Percentiles rank a stretch among this genome's conserved stretches.
These are phyloP conservation scores for Aureobasidium zeae DNA, from an alignment of 2,329 filamentous ascomycete species.

Conservation along the genomic window DNA sequence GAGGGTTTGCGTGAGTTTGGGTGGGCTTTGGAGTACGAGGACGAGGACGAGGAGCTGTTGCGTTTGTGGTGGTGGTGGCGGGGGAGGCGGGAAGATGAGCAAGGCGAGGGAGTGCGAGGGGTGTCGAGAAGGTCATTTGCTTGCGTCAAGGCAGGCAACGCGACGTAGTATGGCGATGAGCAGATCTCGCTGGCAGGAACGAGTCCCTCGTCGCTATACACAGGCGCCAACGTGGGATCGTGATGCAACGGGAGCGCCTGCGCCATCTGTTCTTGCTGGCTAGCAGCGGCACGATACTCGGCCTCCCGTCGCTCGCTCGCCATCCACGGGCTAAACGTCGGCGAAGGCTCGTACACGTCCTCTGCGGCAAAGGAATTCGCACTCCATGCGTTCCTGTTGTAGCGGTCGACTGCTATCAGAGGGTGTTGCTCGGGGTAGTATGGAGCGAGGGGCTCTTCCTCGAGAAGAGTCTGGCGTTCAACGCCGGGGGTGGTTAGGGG, in stretches of 20 bases:
- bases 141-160: too few species aligned
- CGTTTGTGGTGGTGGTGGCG: slow-evolving; percentile 10
- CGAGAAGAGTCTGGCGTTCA: not conserved
- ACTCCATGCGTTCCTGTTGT: slow-evolving; percentile 3
- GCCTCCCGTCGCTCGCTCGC: slow-evolving; percentile 15
- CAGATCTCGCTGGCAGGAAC: not conserved
- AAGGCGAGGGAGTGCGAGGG: too few species aligned
- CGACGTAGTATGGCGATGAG: slow-evolving; percentile 14
- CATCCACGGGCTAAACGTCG: slow-evolving; percentile 13
- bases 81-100: not conserved
- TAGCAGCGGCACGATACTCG: slow-evolving; percentile 5
- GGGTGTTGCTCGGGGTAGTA: not conserved
- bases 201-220: not conserved
- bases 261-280: not conserved
- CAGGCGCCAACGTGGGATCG: slow-evolving; percentile 24
- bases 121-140: too few species aligned
- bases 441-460: not conserved
- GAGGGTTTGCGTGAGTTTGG: too few species aligned
- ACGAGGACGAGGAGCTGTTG: slow-evolving; percentile 23
- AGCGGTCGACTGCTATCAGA: not conserved
- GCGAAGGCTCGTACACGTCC: slow-evolving; percentile 7
- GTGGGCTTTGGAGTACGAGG: slow-evolving; percentile 17
- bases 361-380: slow-evolving; percentile 10
- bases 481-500: slow-evolving; percentile 14
- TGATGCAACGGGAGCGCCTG: slow-evolving; percentile 19